Evolutionary conservation across 139 green algal genomes (phyloP).

Genomic region (Chlorella sp.): DNA sequence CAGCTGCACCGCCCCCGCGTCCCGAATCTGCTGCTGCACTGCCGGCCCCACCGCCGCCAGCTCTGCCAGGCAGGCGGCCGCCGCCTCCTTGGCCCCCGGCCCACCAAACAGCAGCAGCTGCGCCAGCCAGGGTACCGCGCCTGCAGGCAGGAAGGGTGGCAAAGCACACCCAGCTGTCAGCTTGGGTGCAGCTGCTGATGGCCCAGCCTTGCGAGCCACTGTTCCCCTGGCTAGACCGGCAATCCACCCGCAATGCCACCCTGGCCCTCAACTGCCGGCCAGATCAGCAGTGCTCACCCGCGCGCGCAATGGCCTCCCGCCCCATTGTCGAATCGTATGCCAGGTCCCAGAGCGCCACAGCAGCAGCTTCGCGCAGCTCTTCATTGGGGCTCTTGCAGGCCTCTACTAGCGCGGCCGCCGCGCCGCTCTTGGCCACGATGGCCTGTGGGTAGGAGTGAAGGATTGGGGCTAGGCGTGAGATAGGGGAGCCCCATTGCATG

Average conservation of each 20-base stretch:
- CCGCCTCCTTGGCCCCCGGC: constrained; percentile 42
- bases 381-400: constrained; percentile 21
- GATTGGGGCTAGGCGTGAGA: no score
- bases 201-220: no score
- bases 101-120: constrained; percentile 47
- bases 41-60: constrained; percentile 30
- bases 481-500: fast-evolving
- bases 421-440: constrained; percentile 25
- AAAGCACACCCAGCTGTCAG: no score
- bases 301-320: constrained; percentile 13
- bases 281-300: constrained; percentile 18
- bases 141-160: constrained; percentile 3
- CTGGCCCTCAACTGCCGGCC: no score
- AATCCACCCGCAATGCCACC: no score
- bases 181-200: no score
- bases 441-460: neutral
- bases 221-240: no score
- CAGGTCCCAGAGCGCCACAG: constrained; percentile 44
- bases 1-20: constrained; percentile 29
- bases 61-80: constrained; percentile 38
- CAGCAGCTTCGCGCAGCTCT: constrained; percentile 35
- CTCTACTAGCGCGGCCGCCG: constrained; percentile 3
- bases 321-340: constrained; percentile 20
- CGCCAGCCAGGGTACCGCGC: constrained; percentile 42
- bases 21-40: constrained; percentile 37